Base-by-base conservation (phyloP, 2,329 filamentous ascomycete species). In the Pleoardoris graminearum region DNA sequence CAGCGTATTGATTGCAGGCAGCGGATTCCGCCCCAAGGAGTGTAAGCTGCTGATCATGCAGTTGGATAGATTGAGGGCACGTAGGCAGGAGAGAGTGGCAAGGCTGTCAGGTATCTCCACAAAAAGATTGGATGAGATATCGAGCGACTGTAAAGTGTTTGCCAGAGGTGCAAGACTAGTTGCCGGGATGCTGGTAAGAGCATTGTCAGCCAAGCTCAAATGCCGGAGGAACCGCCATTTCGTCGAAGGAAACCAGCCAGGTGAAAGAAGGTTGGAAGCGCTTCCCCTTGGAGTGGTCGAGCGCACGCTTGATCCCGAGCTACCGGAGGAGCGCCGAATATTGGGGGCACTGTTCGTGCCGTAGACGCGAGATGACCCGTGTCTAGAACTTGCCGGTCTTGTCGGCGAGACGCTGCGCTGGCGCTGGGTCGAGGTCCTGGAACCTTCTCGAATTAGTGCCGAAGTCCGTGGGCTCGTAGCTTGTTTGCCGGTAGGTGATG, bases 1-100 rank as follows among this genome's bases (percentile, higher is more conserved):
- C 51, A 99, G 79, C 1, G 92, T 92, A 1, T 90, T 95, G 57
- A 99, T 96, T 17, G 94, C 93, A 23, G 94, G 93, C 4, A 99
- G 81, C 11, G 94, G 91, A 65, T 88, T 94, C 58, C 89, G 86
- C 2, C 86, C 86, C 36, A 99, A 79, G 1, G 93, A 96, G 65
- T 95, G 89, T 50, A 99, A 80, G 14, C 91, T 94, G 63, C 93
- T 90, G 58, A 99, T 97, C 92, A 97, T 97, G 80, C 93, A 97
- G 66, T 96, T 89, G 3, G 93, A 96, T 22, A 99, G 80, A 66
- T 99, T 97, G 48, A 99, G 78, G 21, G 94, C 92, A 59, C 92
- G 86, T n/a, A 99, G 82, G 23, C 91, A 88, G 17, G 91, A 91
- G 52, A 99, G 79, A 8, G 85, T 89, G 11, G 92, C 88, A 51